These are phyloP conservation scores for Lactarius indigo DNA, from an alignment of 768 basidiomycete genomes.

Conservation along the genomic window DNA sequence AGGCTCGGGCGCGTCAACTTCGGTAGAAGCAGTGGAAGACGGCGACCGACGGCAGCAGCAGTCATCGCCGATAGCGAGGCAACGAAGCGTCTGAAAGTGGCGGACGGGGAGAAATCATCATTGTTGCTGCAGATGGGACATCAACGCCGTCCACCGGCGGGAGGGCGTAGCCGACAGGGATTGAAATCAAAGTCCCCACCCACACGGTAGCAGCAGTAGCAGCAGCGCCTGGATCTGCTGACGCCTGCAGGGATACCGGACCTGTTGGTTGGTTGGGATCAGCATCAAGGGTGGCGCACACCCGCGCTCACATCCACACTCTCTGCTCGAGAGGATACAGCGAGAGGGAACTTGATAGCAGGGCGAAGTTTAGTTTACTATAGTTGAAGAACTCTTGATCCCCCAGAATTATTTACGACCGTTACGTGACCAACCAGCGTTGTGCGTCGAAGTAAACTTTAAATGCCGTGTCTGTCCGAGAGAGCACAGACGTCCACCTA, in stretches of 20 bases:
- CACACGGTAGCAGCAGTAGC: neutral
- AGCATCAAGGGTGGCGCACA: slow-evolving; percentile 24
- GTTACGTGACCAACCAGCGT: neutral
- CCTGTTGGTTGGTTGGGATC: slow-evolving; percentile 4
- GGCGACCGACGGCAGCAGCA: neutral
- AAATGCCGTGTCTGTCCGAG: neutral
- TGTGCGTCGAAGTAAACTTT: neutral
- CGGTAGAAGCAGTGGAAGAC: neutral
- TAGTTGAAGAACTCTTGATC: no score
- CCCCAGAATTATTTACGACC: neutral
- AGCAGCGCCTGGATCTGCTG: neutral
- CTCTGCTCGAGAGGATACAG: slow-evolving; percentile 23
- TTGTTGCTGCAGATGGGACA: slow-evolving; percentile 14
- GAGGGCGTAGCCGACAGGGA: neutral
- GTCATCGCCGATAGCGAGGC: neutral
- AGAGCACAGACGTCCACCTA: neutral
- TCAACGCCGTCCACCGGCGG: neutral
- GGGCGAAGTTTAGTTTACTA: neutral
- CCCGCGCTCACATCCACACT: slow-evolving; percentile 10
- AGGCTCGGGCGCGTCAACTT: slow-evolving; percentile 2
- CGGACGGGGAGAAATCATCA: slow-evolving; percentile 14
- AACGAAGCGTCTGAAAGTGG: slow-evolving; percentile 12
- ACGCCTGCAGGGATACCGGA: neutral
- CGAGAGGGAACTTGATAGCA: slow-evolving; percentile 9
- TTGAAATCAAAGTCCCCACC: slow-evolving; percentile 6